Conservation (phyloP, 768 basidiomycete genomes). For the Suillus weaverae region DNA sequence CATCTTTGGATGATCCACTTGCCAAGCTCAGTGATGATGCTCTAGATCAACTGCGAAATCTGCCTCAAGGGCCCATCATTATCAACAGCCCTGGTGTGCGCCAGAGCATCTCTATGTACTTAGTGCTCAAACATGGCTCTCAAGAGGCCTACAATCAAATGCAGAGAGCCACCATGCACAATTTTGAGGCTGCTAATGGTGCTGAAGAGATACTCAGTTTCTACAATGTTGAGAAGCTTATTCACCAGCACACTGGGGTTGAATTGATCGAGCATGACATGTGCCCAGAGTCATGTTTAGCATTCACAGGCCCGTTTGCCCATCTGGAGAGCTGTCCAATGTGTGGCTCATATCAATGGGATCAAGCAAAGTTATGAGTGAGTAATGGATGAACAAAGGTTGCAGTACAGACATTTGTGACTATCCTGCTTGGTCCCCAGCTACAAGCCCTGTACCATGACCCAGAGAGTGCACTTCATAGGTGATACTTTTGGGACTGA, state of each 20-base stretch:
- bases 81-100: not conserved
- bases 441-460: slow-evolving; percentile 38
- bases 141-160: not conserved
- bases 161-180: not conserved
- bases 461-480: slow-evolving; percentile 19
- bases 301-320: slow-evolving; percentile 19
- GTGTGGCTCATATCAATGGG: slow-evolving; percentile 34
- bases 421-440: slow-evolving; percentile 42
- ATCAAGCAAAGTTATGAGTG: slow-evolving; percentile 5
- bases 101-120: not conserved
- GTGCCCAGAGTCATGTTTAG: slow-evolving; percentile 15
- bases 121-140: not conserved
- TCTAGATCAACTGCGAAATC: not conserved
- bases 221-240: too few species aligned
- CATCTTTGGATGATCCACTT: not conserved
- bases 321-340: slow-evolving; percentile 26
- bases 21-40: not conserved
- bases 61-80: not conserved
- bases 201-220: too few species aligned
- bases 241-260: not conserved
- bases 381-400: slow-evolving; percentile 16
- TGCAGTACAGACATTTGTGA: slow-evolving; percentile 32
- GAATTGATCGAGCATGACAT: slow-evolving; percentile 13
- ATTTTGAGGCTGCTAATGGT: too few species aligned
- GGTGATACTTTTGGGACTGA: slow-evolving; percentile 25